phyloP scores from a whole-genome alignment of 495 filamentous ascomycete genomes.

The Daldinia decipiens region DNA sequence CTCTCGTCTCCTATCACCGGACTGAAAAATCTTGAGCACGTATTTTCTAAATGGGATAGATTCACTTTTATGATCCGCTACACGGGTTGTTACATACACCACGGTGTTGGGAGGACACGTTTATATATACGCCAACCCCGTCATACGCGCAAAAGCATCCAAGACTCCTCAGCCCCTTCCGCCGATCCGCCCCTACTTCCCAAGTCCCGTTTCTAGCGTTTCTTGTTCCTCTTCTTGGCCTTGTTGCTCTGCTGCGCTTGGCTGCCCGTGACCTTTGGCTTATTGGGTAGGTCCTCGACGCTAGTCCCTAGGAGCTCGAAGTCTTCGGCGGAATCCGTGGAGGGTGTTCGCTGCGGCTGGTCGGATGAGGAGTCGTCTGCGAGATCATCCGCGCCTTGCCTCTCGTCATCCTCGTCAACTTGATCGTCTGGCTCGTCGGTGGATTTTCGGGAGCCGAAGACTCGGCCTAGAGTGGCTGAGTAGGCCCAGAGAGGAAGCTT shows the following conservation, averaged over 20 bases:
- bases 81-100: neutral
- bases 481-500: constrained; percentile 75
- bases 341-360: constrained; percentile 56
- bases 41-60: neutral
- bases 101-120: neutral
- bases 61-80: neutral
- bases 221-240: constrained; percentile 58
- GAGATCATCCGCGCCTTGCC: constrained; percentile 40
- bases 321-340: constrained; percentile 62
- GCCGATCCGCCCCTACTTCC: neutral
- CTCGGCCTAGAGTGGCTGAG: constrained; percentile 63
- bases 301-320: constrained; percentile 67
- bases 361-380: constrained; percentile 46
- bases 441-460: constrained; percentile 54
- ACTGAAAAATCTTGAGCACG: neutral
- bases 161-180: constrained; percentile 12
- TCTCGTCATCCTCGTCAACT: constrained; percentile 19
- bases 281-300: constrained; percentile 54
- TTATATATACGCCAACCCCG: neutral
- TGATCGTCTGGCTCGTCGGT: constrained; percentile 49
- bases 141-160: constrained; percentile 10
- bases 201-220: constrained; percentile 50
- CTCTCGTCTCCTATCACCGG: too few species aligned
- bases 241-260: constrained; percentile 46
- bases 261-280: constrained; percentile 51